Evolutionary conservation across 1,284 basidiomycete species (phyloP).

Genomic region (Rhodotorula sp.): DNA sequence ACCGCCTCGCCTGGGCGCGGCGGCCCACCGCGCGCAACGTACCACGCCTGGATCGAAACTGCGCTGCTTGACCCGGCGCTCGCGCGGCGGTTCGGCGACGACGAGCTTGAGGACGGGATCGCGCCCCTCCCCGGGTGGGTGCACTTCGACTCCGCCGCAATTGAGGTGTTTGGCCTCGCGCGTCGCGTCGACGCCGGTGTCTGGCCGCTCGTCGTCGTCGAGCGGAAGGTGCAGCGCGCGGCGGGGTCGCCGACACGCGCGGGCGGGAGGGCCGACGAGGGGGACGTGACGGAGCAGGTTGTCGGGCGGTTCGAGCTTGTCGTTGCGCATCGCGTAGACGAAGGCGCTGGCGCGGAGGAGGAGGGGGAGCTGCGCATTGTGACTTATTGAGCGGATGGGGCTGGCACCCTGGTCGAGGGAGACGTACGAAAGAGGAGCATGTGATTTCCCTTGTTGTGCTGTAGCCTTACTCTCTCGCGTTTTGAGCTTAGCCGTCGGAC

Average conservation of each 20-base stretch:
- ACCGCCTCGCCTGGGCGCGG: constrained; percentile 31
- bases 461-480: not conserved
- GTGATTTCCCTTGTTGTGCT: not conserved
- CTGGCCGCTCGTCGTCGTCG: constrained; percentile 27
- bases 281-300: constrained; percentile 19
- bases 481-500: not conserved
- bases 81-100: not conserved
- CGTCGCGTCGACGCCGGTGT: constrained; percentile 20
- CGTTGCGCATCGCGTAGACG: constrained; percentile 4
- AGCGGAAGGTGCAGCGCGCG: constrained; percentile 30
- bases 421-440: constrained; percentile 13
- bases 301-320: constrained; percentile 30
- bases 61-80: not conserved
- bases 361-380: constrained; percentile 34
- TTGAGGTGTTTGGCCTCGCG: constrained; percentile 33
- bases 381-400: constrained; percentile 26
- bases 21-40: constrained; percentile 30
- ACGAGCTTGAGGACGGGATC: not conserved
- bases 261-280: constrained; percentile 2
- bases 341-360: constrained; percentile 10
- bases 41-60: constrained; percentile 30
- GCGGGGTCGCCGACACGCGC: constrained; percentile 24
- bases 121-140: constrained; percentile 27
- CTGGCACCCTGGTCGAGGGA: not conserved
- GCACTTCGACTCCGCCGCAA: constrained; percentile 25